These are phyloP conservation scores for Talaromyces wortmannii DNA, from an alignment of 495 filamentous ascomycete genomes.

Conservation along the genomic window DNA sequence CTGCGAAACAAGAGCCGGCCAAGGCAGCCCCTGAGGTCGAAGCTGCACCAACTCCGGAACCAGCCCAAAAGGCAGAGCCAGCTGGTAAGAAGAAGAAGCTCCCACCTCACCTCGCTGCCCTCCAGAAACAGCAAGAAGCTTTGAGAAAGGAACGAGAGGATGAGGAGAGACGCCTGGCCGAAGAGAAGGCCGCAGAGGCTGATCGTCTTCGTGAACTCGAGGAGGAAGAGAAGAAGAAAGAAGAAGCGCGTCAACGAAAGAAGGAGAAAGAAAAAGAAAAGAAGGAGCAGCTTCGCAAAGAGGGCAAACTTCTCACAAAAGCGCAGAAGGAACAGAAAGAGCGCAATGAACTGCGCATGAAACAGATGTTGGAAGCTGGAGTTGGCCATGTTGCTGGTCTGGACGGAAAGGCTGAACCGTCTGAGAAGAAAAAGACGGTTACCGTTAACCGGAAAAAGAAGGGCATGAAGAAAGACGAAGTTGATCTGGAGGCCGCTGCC, in stretches of 20 bases:
- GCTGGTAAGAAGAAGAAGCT: conserved; percentile 89
- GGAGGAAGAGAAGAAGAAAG: conserved; percentile 69
- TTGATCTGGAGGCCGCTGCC: conserved; percentile 58
- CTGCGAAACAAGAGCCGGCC: conserved; percentile 43
- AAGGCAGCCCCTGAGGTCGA: conserved; percentile 33
- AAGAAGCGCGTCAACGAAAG: conserved; percentile 68
- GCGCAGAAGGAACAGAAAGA: conserved; percentile 85
- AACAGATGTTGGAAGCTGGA: conserved; percentile 91
- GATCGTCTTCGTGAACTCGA: conserved; percentile 60
- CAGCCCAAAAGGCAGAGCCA: conserved; percentile 39
- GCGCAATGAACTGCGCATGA: conserved; percentile 74
- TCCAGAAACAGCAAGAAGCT: conserved; percentile 91
- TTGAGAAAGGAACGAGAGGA: conserved; percentile 71
- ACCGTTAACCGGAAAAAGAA: conserved; percentile 75
- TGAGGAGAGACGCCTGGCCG: conserved; percentile 56
- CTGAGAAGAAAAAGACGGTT: conserved; percentile 66
- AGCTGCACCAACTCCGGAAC: conserved; percentile 22
- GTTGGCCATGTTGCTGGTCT: conserved; percentile 69
- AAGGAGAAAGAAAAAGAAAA: conserved; percentile 95
- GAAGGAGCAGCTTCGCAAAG: conserved; percentile 90
- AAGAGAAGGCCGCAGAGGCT: conserved; percentile 66
- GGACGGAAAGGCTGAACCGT: conserved; percentile 34
- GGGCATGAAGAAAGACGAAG: conserved; percentile 64
- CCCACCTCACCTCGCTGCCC: conserved; percentile 67
- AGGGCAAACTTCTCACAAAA: conserved; percentile 92